These are phyloP conservation scores for Nymphaea thermarum DNA, from an alignment of 164 flowering plant genomes.

Conservation along the genomic window DNA sequence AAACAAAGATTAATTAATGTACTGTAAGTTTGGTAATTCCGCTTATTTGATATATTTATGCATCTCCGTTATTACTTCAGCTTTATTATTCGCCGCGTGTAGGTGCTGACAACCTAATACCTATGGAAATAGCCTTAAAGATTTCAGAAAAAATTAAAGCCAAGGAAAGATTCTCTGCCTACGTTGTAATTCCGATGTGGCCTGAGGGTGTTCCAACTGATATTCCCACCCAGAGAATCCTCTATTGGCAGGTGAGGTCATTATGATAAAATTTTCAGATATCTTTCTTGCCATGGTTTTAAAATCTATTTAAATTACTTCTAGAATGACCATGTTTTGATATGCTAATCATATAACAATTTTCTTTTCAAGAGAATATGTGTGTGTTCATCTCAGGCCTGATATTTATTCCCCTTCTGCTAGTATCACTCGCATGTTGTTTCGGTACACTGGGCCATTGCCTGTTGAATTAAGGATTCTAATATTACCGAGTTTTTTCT, in stretches of 20 bases:
- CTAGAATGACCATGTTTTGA: neutral
- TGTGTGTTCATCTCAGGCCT: neutral
- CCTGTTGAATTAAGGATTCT: neutral
- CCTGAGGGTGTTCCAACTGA: slow-evolving; percentile 94
- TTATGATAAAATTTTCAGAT: neutral
- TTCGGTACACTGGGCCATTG: neutral
- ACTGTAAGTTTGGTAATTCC: too few relatives aligned
- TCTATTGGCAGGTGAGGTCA: slow-evolving; percentile 82
- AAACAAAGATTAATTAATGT: too few relatives aligned
- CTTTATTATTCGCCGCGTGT: neutral
- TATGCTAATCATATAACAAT: neutral
- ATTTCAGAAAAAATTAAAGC: slow-evolving; percentile 82
- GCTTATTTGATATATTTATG: neutral
- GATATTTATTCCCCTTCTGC: too few relatives aligned
- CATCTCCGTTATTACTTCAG: neutral
- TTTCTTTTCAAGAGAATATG: neutral
- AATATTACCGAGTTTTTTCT: neutral
- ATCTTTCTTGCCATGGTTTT: neutral
- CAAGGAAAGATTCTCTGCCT: slow-evolving; percentile 84
- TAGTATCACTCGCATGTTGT: neutral
- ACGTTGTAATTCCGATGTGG: slow-evolving; percentile 93
- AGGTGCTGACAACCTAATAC: slow-evolving; percentile 96
- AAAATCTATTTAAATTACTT: neutral
- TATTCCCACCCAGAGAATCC: slow-evolving; percentile 76
- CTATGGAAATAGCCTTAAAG: slow-evolving; percentile 96